These are phyloP conservation scores for Aureobasidium musti DNA, from an alignment of 2,329 filamentous ascomycete genomes.

Conservation along the genomic window DNA sequence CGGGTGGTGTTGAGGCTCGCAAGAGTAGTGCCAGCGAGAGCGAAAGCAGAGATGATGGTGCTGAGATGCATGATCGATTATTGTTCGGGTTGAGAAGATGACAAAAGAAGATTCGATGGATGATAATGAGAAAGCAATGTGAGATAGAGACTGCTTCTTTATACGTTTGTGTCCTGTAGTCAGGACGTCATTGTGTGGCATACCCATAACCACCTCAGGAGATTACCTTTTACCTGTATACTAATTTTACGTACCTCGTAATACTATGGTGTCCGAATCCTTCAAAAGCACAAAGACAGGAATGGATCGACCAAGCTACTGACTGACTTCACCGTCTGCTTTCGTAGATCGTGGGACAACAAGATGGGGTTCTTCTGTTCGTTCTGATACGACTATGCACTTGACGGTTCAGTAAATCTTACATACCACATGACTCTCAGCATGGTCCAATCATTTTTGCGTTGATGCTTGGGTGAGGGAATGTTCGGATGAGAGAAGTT, in stretches of 20 bases:
- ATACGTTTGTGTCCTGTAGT: not conserved
- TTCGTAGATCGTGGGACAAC: not conserved
- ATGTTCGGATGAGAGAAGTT: too few species aligned
- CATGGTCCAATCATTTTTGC: not conserved
- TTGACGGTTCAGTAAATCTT: not conserved
- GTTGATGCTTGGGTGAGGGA: not conserved
- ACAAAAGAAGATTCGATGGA: not conserved
- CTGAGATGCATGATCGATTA: slow-evolving; percentile 15
- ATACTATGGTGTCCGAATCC: not conserved
- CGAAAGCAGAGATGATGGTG: slow-evolving; percentile 29
- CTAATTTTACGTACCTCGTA: slow-evolving; percentile 6
- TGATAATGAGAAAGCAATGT: not conserved
- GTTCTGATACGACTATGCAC: too few species aligned
- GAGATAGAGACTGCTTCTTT: not conserved
- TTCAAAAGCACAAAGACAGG: slow-evolving; percentile 1
- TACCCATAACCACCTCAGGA: not conserved
- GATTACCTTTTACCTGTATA: slow-evolving; percentile 8
- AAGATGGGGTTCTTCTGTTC: too few species aligned
- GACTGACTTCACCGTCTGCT: not conserved
- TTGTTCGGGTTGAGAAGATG: not conserved
- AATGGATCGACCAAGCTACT: slow-evolving; percentile 6
- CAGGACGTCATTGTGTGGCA: not conserved
- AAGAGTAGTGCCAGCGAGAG: slow-evolving; percentile 32
- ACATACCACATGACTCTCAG: not conserved
- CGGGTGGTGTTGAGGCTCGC: slow-evolving; percentile 35